These are phyloP conservation scores for Oryza punctata DNA, from an alignment of 176 grass and related monocot species.

Conservation along the genomic window DNA sequence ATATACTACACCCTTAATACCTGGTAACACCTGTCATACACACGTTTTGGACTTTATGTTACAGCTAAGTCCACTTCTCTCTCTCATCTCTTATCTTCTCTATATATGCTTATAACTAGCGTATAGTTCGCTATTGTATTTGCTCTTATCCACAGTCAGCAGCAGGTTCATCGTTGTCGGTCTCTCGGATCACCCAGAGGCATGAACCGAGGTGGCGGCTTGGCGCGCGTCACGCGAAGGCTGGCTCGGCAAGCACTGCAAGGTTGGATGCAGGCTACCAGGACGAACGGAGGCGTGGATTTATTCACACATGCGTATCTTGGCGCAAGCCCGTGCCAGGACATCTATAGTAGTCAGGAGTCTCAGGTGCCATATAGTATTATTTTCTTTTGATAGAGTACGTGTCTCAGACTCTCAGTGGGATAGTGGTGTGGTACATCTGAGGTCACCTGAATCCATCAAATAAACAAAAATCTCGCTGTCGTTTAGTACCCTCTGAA, in stretches of 20 bases:
- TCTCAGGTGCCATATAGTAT: neutral
- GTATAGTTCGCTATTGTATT: too few species aligned
- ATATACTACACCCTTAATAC: too few species aligned
- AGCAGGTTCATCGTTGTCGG: neutral
- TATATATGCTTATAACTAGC: too few species aligned
- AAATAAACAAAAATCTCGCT: neutral
- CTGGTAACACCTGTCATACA: too few species aligned
- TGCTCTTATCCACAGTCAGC: neutral
- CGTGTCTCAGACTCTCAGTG: neutral
- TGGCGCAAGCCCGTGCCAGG: neutral
- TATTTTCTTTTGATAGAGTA: neutral
- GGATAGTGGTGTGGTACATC: neutral
- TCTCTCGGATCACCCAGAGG: neutral
- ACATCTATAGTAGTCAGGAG: neutral
- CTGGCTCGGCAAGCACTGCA: neutral
- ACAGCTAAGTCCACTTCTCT: too few species aligned
- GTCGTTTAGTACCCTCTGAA: neutral
- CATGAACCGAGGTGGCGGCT: neutral
- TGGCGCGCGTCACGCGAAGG: neutral
- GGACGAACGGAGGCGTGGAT: neutral
- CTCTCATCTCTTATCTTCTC: too few species aligned
- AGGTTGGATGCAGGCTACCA: neutral
- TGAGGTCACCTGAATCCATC: neutral
- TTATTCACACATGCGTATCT: neutral
- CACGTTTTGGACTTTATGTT: too few species aligned